Percentiles rank a stretch among this genome's conserved stretches.
Conservation (phyloP, 2,329 filamentous ascomycete genomes). For the Fusarium sp. region DNA sequence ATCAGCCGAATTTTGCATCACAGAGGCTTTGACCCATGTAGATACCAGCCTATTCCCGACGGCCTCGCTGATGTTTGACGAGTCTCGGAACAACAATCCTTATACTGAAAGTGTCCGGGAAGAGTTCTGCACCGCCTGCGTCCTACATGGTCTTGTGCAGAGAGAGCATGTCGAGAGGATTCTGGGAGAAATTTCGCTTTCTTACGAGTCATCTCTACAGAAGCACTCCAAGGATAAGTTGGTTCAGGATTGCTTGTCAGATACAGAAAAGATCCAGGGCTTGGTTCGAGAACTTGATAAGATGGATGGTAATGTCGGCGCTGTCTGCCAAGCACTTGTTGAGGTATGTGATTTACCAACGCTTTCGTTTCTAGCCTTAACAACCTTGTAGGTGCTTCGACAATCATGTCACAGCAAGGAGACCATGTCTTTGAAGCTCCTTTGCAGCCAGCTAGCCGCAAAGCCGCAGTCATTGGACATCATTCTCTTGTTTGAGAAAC, state of each 20-base stretch:
- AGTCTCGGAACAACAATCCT: conserved; percentile 66
- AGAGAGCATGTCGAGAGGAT: conserved; percentile 82
- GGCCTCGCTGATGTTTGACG: conserved; percentile 68
- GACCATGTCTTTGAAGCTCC: conserved; percentile 80
- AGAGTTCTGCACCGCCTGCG: conserved; percentile 91
- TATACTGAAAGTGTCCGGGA: conserved; percentile 69
- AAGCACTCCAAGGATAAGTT: conserved; percentile 82
- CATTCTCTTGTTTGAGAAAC: conserved; percentile 78
- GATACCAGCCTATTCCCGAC: conserved; percentile 81
- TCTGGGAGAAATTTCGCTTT: conserved; percentile 85
- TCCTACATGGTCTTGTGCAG: conserved; percentile 84
- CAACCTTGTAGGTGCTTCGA: conserved; percentile 67
- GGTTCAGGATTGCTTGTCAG: conserved; percentile 79
- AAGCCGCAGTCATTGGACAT: conserved; percentile 79
- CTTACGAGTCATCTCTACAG: conserved; percentile 77
- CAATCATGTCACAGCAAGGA: conserved; percentile 78
- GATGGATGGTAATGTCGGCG: conserved; percentile 91
- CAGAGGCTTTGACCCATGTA: conserved; percentile 80
- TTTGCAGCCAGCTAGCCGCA: conserved; percentile 78
- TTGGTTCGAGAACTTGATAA: conserved; percentile 85
- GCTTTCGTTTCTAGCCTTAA: not conserved
- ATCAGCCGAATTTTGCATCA: conserved; percentile 75
- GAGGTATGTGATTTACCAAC: conserved; percentile 62
- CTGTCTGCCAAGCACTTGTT: conserved; percentile 80
- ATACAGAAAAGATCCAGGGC: conserved; percentile 78